Evolutionary conservation across 2,329 filamentous ascomycete species (phyloP), one percentile per base, ranked within the genome.

Genomic region (Leptographium lundbergii): DNA sequence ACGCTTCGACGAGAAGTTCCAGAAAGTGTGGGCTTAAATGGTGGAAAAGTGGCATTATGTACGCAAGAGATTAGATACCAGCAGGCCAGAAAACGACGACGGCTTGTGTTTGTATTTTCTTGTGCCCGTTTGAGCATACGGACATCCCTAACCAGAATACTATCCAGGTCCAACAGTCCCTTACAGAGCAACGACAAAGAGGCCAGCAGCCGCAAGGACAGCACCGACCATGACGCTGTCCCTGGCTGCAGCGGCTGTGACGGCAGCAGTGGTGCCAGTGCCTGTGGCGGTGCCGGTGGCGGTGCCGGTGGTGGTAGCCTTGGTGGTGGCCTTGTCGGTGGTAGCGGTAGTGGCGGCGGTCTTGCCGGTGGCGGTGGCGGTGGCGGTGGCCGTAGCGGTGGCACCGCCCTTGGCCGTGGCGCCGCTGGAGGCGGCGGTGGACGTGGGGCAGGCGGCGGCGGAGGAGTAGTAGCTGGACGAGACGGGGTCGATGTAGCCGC

Each of bases 1-100:
- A 32, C 80, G 82, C 59, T 88, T 87, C 68, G 79, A 85, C 63
- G 74, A 75, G 52, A 88, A 85, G 72, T 87, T 88, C 70, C 75
- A 67, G 66, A 78, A 77, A 65, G 77, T 80, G 66, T 84, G 81
- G 80, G 79, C 82, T 67, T 85, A 70, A 29, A 29, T 29, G 27
- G 32, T 9, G 10, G 32, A 34, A 34, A 34, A 34, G 32, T 34
- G 32, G 32, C 9, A 34, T 34, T 34, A 17, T 14, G 13, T 39
- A 17, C 36, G 36, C 14, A 13, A 2, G 10, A 39, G 14, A 39
- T 17, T 14, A 17, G 14, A 39, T 39, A 39, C 36, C 36, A 39
- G 36, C 13, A 17, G 14, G 36, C 13, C 5, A 36, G 34, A 39
- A 39, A 39, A 17, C 13, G 13, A 39, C 13, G 14, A 39, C 13